phyloP scores from a whole-genome alignment of 179 eudicot genomes.

The Beta corolliflora region DNA sequence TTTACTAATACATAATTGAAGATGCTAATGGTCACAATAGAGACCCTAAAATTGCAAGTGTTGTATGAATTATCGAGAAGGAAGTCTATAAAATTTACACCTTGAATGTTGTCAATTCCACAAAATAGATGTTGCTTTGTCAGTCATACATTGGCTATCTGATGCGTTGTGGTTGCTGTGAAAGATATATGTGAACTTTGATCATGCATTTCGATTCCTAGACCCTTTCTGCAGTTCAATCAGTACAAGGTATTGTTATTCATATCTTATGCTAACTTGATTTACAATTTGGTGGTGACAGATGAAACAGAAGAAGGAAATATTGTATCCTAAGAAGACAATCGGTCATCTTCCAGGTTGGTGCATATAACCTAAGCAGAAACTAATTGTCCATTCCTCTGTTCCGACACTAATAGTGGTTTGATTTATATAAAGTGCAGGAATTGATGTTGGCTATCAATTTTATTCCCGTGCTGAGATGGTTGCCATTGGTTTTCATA shows the following conservation, averaged over 20 bases:
- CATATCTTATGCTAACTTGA: background rate
- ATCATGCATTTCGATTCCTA: background rate
- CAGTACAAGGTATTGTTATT: background rate
- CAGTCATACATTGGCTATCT: background rate
- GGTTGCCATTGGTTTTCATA: constrained; percentile 44
- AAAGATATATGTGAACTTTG: background rate
- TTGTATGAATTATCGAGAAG: no score
- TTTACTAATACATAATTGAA: no score
- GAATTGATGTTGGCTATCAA: constrained; percentile 44
- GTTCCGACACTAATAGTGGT: background rate
- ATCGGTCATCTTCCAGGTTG: constrained; percentile 45
- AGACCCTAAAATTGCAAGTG: no score
- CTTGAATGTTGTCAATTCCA: background rate
- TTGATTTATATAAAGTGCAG: constrained; percentile 20
- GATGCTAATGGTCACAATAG: no score
- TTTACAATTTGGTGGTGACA: constrained; percentile 19
- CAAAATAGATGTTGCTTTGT: background rate
- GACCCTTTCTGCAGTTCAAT: background rate
- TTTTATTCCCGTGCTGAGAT: constrained; percentile 51
- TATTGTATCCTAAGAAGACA: constrained; percentile 33
- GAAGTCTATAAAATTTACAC: background rate
- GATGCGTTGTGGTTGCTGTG: background rate
- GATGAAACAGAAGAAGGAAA: constrained; percentile 35
- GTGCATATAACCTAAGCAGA: constrained; percentile 16
- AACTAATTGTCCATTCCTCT: background rate